A percentile compares a stretch with the other conserved stretches of the same genome.
Conservation (phyloP, 2,329 filamentous ascomycete genomes). For the Xylariaceae sp. region DNA sequence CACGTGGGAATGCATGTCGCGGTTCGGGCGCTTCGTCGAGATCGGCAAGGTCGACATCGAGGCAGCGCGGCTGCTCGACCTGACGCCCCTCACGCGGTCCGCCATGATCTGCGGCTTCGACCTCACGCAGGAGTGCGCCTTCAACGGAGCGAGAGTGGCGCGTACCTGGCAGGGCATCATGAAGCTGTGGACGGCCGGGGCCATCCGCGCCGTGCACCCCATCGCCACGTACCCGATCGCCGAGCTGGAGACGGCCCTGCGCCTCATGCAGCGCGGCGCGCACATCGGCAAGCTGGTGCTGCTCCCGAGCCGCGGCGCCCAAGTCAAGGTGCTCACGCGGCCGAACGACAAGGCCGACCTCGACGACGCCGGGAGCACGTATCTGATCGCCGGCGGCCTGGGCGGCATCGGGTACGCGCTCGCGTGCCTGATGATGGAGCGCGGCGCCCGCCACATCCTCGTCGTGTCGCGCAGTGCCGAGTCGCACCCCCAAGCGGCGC, state of each 20-base stretch:
- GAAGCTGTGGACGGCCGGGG: not conserved
- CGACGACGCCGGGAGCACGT: not conserved
- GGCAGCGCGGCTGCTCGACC: not conserved
- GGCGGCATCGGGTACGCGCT: slow-evolving; percentile 2
- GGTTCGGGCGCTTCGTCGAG: slow-evolving; percentile 1
- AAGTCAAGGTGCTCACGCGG: slow-evolving; percentile 1
- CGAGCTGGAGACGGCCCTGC: not conserved
- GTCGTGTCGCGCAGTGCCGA: slow-evolving; percentile 5
- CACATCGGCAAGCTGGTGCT: not conserved
- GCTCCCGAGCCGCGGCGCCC: not conserved
- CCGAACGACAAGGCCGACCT: not conserved
- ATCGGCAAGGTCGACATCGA: not conserved
- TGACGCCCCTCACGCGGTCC: not conserved
- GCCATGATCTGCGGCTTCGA: not conserved
- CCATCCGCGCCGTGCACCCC: slow-evolving; percentile 11
- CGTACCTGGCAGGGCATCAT: not conserved
- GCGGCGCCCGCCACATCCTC: slow-evolving; percentile 4
- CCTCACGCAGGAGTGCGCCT: not conserved
- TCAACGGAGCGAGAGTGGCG: not conserved
- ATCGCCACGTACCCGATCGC: slow-evolving; percentile 5
- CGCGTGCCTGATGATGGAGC: slow-evolving; percentile 1
- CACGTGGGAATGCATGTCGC: not conserved
- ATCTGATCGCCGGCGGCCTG: slow-evolving; percentile 3
- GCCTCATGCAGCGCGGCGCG: not conserved
- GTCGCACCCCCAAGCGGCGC: not conserved